phyloP scores from a whole-genome alignment of 306 rosid genomes.

The Vigna hirtella region DNA sequence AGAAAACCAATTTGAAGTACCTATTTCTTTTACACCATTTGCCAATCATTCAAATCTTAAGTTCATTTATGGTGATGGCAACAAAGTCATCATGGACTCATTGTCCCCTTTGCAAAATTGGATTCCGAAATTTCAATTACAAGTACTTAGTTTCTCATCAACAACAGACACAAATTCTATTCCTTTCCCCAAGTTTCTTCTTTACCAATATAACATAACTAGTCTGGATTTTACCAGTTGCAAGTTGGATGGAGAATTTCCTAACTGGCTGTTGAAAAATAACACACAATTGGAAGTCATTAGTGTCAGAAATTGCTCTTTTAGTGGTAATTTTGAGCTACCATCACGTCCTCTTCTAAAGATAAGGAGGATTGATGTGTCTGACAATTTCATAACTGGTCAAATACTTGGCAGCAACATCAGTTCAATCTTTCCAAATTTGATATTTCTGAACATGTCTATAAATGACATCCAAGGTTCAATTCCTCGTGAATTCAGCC shows the following conservation, averaged over 20 bases:
- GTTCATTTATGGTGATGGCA: too few relatives aligned
- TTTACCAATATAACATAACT: not conserved
- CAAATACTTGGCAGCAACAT: not conserved
- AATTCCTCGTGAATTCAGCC: not conserved
- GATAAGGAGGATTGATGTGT: not conserved
- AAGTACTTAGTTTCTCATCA: too few relatives aligned
- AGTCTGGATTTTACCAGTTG: not conserved
- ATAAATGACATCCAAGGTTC: not conserved
- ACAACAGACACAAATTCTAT: too few relatives aligned
- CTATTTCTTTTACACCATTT: too few relatives aligned
- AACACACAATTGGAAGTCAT: too few relatives aligned
- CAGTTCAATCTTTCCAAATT: slow-evolving; percentile 1
- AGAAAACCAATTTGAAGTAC: too few relatives aligned
- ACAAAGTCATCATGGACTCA: too few relatives aligned
- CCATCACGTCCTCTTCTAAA: not conserved
- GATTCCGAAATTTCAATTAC: too few relatives aligned
- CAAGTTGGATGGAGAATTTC: not conserved
- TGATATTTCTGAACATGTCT: not conserved
- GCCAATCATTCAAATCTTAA: too few relatives aligned
- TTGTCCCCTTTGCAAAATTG: too few relatives aligned
- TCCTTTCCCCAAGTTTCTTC: slow-evolving; percentile 21
- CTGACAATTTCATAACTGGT: not conserved
- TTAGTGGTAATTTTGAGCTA: not conserved
- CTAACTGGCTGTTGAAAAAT: not conserved
- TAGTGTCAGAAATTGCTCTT: not conserved